Conservation (phyloP, 768 basidiomycete genomes). For the Neoboletus magnificus region DNA sequence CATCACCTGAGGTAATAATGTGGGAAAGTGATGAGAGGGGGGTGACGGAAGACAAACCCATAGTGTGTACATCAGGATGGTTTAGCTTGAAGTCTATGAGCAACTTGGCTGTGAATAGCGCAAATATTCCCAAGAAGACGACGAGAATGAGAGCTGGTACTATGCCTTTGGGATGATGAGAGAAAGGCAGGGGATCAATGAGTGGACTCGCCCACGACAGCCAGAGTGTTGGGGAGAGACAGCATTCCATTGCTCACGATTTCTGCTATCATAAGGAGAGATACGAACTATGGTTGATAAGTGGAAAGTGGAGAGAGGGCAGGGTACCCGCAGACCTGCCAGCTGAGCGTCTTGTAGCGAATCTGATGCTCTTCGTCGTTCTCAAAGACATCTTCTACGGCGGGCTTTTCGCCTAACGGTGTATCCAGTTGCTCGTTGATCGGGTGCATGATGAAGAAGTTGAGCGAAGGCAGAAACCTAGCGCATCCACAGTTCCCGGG, state of each 20-base stretch:
- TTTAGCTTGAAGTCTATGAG: slow-evolving; percentile 37
- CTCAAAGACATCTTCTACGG: slow-evolving; percentile 36
- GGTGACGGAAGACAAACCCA: slow-evolving; percentile 34
- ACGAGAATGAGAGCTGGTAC: slow-evolving; percentile 6
- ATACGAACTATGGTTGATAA: neutral
- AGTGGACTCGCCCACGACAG: slow-evolving; percentile 1
- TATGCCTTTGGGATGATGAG: slow-evolving; percentile 4
- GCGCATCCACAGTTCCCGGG: neutral
- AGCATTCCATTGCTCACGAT: slow-evolving; percentile 3
- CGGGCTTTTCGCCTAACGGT: neutral
- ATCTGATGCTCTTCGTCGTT: slow-evolving; percentile 36
- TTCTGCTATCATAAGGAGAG: neutral
- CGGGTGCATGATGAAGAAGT: neutral
- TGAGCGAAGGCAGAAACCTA: no score
- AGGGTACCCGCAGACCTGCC: neutral
- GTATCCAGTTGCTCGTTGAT: no score
- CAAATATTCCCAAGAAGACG: neutral
- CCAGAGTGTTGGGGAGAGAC: neutral
- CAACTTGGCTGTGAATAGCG: slow-evolving; percentile 37
- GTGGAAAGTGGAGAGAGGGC: no score
- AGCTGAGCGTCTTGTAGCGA: slow-evolving; percentile 1
- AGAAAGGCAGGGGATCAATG: neutral
- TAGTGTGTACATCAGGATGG: slow-evolving; percentile 52
- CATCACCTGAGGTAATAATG: neutral
- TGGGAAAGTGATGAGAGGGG: neutral